Evolutionary conservation across 2,329 filamentous ascomycete genomes (phyloP).

Genomic region (Fusarium haematococcum): DNA sequence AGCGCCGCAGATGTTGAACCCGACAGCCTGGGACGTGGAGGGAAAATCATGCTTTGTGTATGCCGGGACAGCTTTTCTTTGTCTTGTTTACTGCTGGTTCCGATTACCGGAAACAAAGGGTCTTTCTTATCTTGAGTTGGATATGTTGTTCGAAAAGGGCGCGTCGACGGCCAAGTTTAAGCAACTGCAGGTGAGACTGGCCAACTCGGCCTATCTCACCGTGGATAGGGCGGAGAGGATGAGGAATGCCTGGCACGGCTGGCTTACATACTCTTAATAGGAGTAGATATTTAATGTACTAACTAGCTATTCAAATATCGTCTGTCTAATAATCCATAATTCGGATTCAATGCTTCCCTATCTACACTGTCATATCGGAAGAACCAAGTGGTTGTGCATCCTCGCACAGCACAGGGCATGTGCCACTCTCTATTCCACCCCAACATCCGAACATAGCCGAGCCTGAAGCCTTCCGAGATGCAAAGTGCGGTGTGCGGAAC

Average conservation of each 20-base stretch:
- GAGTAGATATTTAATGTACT: neutral
- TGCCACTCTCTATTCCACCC: neutral
- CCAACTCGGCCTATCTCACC: conserved; percentile 34
- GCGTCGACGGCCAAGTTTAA: conserved; percentile 49
- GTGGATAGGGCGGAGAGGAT: conserved; percentile 28
- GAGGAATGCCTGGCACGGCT: conserved; percentile 42
- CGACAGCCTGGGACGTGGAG: conserved; percentile 40
- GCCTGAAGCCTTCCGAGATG: neutral
- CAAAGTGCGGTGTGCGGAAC: neutral
- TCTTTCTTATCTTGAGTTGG: conserved; percentile 43
- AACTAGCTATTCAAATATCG: neutral
- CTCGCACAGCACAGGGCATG: neutral
- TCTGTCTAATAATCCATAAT: neutral
- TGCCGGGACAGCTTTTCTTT: conserved; percentile 33
- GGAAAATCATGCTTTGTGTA: conserved; percentile 45
- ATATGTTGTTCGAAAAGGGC: conserved; percentile 46
- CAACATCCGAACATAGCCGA: neutral
- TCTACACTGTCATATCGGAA: neutral
- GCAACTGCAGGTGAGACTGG: conserved; percentile 32
- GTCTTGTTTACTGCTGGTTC: conserved; percentile 44
- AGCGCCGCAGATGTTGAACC: conserved; percentile 45
- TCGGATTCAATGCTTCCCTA: neutral
- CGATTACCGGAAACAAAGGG: conserved; percentile 45
- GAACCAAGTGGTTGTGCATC: neutral
- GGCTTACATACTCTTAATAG: conserved; percentile 37